Evolutionary conservation across 148 eudicot genomes (phyloP).

Genomic region (Amaranthus palmeri): DNA sequence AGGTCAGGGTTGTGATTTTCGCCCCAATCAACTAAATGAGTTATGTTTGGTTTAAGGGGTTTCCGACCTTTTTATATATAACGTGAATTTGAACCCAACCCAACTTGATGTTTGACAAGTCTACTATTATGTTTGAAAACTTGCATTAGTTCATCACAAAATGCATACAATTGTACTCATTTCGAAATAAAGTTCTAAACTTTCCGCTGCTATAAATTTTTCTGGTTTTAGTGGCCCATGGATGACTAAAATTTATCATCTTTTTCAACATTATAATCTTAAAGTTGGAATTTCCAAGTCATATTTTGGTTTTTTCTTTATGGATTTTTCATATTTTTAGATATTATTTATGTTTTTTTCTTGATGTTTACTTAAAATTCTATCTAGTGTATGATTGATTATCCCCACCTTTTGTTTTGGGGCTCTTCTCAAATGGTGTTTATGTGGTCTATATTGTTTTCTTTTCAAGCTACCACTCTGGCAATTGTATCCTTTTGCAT

Average conservation of each 20-base stretch:
- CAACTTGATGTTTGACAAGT: too few species aligned
- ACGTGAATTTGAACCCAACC: too few species aligned
- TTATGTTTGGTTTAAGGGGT: too few species aligned
- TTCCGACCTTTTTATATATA: too few species aligned
- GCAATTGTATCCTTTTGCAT: conserved; percentile 27
- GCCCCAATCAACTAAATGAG: too few species aligned
- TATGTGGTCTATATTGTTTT: conserved; percentile 27
- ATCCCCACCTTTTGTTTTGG: too few species aligned
- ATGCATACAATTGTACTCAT: too few species aligned
- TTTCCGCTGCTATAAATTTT: neutral
- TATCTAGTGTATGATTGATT: neutral
- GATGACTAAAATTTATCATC: neutral
- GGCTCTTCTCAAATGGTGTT: conserved; percentile 11
- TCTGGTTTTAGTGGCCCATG: neutral
- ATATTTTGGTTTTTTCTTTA: conserved; percentile 14
- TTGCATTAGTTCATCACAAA: too few species aligned
- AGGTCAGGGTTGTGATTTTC: too few species aligned
- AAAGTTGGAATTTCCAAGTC: conserved; percentile 1
- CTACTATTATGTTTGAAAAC: too few species aligned
- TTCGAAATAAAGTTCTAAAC: neutral
- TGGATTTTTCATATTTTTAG: neutral
- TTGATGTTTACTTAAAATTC: neutral
- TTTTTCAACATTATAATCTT: neutral
- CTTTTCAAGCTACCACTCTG: conserved; percentile 16
- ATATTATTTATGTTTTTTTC: conserved; percentile 7